phyloP scores from a whole-genome alignment of 345 rosid genomes.

The Gossypium australe region DNA sequence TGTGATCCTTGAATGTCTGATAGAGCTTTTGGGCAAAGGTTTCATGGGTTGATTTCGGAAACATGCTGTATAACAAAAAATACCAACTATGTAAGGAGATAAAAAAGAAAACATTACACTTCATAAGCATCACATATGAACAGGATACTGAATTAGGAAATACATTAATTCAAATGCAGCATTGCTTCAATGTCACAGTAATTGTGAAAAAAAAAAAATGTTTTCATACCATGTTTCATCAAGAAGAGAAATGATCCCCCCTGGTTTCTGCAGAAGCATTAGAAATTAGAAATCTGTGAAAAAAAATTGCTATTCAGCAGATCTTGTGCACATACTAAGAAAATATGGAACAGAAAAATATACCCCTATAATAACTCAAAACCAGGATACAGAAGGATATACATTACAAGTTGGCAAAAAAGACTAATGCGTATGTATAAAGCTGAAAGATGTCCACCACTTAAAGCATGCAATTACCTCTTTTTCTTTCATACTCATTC shows the following conservation, averaged over 20 bases:
- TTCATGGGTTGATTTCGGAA: constrained; percentile 87
- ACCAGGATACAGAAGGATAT: constrained; percentile 2
- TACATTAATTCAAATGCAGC: not conserved
- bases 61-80: constrained; percentile 54
- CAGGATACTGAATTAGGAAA: not conserved
- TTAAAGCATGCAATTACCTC: not conserved
- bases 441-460: no score
- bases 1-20: constrained; percentile 69
- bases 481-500: not conserved
- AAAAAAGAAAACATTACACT: not conserved
- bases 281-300: constrained; percentile 21
- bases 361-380: not conserved
- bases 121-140: not conserved
- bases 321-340: not conserved
- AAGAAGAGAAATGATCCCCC: constrained; percentile 81
- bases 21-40: constrained; percentile 84
- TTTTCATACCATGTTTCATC: constrained; percentile 85
- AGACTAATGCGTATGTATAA: not conserved
- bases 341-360: constrained; percentile 2
- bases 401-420: constrained; percentile 1
- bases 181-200: not conserved
- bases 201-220: constrained; percentile 13
- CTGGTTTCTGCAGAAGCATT: constrained; percentile 70
- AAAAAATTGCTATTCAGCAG: not conserved
- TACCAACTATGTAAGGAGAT: constrained; percentile 16